Evolutionary conservation across 176 grass and related monocot species (phyloP).

Genomic region (Oryza punctata): DNA sequence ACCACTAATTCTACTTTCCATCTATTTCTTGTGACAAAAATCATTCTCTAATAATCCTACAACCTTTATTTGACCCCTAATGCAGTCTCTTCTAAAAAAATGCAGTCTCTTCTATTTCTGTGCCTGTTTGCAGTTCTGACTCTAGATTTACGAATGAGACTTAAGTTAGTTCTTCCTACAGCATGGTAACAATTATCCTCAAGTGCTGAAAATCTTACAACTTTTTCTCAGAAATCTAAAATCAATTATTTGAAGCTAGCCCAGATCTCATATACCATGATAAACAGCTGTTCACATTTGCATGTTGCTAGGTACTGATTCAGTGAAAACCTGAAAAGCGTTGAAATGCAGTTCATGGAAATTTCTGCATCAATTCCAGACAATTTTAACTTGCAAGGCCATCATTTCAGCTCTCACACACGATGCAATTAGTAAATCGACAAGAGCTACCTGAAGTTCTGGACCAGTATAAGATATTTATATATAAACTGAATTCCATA

Average conservation of each 20-base stretch:
- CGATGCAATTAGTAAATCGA: not conserved
- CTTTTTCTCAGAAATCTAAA: not conserved
- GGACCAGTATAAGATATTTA: conserved; percentile 2
- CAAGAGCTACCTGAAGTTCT: not conserved
- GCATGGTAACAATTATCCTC: not conserved
- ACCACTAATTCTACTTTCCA: not conserved
- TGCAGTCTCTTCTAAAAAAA: not conserved
- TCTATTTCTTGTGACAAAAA: not conserved
- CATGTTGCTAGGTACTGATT: not conserved
- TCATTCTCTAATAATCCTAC: conserved; percentile 3
- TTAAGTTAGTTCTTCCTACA: not conserved
- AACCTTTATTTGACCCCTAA: not conserved
- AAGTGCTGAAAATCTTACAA: not conserved
- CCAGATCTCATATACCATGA: not conserved
- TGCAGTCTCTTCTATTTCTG: not conserved
- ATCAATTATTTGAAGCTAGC: not conserved
- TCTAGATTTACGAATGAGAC: not conserved
- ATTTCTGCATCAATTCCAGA: not conserved
- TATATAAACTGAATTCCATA: not conserved
- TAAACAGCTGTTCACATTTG: not conserved
- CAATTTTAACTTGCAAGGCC: not conserved
- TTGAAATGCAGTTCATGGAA: not conserved
- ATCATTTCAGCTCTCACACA: not conserved
- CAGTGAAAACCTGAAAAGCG: not conserved
- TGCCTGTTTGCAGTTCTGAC: not conserved